Base-by-base conservation (phyloP, 441 rosid species). In the Pelargonium citronellum region DNA sequence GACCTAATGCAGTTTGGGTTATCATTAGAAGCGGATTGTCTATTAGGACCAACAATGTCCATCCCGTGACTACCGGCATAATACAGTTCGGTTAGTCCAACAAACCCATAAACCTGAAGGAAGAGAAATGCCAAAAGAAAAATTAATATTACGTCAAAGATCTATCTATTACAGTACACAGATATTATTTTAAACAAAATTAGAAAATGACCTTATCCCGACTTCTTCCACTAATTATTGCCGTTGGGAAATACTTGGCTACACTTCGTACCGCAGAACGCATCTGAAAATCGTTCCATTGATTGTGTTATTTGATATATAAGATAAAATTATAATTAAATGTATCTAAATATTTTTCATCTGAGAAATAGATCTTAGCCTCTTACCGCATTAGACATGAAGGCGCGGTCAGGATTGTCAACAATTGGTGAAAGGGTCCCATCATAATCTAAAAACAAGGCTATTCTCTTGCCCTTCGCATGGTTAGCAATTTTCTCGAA, bases 1-100 rank as follows among this genome's bases (percentile, higher is more conserved):
- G 89, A 90, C 68, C 71, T 69, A 69, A 81, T 72, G 69, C 81
- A 76, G 66, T 83, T 76, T 22, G 77, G 71, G 53, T 82, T 79
- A 69, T 83, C 77, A 64, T 79, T 78, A 44, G 76, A 69, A 22
- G 74, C 44, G 60, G 85, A 82, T 70, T 85, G 86, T 73, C 80
- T 80, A 69, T 82, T 82, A 47, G 99, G 98, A 61, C 96, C 83
- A 85, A 87, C 75, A 41, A 95, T 95, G 81, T 95, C 99, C 99
- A 95, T 95, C 47, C 99, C 99, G n/a, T 95, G 99, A 77, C 99
- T 95, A 69, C 99, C 99, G 2, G 98, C 99, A 19, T 95, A 95
- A 66, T 92, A 89, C 60, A 95, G 91, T 75, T 95, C 97, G 61
- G 81, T 79, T 66, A 95, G 76, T 58, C 86, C 72, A 16, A 95